A percentile compares a stretch with the other conserved stretches of the same genome.
Conservation (phyloP, 495 filamentous ascomycete species). For the Chaetomidium leptoderma region DNA sequence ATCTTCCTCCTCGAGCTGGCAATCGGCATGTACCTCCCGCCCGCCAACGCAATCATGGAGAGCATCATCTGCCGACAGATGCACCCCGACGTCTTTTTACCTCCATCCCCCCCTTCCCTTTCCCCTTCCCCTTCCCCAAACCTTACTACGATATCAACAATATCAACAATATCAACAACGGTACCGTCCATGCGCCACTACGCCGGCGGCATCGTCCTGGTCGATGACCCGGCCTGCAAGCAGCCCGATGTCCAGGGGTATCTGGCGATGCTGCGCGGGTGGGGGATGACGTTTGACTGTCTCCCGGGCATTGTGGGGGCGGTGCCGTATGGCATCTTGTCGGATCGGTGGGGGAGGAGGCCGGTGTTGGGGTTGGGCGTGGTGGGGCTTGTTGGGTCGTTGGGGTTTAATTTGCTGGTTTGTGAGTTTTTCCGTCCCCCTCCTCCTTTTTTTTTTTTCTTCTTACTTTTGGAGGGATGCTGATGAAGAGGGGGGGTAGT, state of each 20-base stretch:
- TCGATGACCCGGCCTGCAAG: slow-evolving; percentile 26
- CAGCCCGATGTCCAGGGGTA: slow-evolving; percentile 28
- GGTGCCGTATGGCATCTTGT: slow-evolving; percentile 34
- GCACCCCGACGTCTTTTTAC: slow-evolving; percentile 25
- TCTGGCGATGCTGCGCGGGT: slow-evolving; percentile 35
- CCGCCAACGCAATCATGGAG: slow-evolving; percentile 33
- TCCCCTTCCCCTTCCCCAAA: no score
- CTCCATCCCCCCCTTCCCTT: neutral
- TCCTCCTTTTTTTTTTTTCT: neutral
- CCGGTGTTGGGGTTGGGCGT: slow-evolving; percentile 28
- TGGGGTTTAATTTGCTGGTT: slow-evolving; percentile 16
- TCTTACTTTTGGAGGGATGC: neutral
- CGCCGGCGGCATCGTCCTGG: slow-evolving; percentile 3
- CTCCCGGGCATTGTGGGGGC: slow-evolving; percentile 27
- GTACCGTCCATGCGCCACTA: neutral
- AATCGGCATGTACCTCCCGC: slow-evolving; percentile 19
- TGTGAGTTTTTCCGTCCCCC: slow-evolving; percentile 19
- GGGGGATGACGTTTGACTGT: slow-evolving; percentile 28
- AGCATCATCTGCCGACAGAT: slow-evolving; percentile 32
- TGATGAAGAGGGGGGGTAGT: slow-evolving; percentile 20
- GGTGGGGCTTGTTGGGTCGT: slow-evolving; percentile 18
- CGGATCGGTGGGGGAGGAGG: slow-evolving; percentile 33
- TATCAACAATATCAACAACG: neutral
- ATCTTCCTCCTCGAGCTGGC: slow-evolving; percentile 32
- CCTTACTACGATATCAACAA: no score